These are phyloP conservation scores for Carex pumila DNA, from an alignment of 176 grass and related monocot species.

Conservation along the genomic window DNA sequence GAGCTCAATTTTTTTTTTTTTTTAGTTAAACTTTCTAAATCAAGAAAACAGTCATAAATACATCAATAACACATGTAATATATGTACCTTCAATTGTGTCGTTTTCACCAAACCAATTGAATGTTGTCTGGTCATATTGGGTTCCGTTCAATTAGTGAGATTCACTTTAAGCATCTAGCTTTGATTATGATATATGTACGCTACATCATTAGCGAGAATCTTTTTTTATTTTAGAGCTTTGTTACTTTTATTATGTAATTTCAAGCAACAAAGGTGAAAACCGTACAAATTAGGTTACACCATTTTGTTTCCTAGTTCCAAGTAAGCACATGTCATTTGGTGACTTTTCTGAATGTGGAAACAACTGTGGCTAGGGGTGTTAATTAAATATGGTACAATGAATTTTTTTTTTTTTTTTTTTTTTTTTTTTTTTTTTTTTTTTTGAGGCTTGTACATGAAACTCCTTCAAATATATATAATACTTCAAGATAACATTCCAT, in stretches of 20 bases:
- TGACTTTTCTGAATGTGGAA: not conserved
- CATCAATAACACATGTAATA: not conserved
- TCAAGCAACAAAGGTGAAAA: not conserved
- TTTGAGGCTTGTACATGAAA: too few species aligned
- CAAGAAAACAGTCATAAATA: not conserved
- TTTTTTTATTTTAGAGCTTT: not conserved
- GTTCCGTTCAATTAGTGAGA: not conserved
- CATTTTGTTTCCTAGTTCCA: not conserved
- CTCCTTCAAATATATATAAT: too few species aligned
- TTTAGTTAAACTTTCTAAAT: not conserved
- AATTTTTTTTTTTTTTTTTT: too few species aligned
- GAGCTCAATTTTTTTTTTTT: not conserved
- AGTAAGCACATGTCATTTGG: not conserved
- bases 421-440: too few species aligned
- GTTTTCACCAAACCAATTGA: not conserved
- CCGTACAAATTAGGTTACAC: not conserved
- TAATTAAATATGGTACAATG: too few species aligned
- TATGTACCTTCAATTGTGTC: not conserved
- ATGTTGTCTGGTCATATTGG: not conserved
- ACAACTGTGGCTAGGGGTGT: not conserved
- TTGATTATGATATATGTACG: not conserved
- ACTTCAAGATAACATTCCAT: too few species aligned
- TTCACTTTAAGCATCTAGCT: conserved; percentile 11
- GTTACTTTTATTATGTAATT: not conserved
- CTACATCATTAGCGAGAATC: not conserved